These are phyloP conservation scores for Fusarium nanum DNA, from an alignment of 2,329 filamentous ascomycete species.

Conservation along the genomic window DNA sequence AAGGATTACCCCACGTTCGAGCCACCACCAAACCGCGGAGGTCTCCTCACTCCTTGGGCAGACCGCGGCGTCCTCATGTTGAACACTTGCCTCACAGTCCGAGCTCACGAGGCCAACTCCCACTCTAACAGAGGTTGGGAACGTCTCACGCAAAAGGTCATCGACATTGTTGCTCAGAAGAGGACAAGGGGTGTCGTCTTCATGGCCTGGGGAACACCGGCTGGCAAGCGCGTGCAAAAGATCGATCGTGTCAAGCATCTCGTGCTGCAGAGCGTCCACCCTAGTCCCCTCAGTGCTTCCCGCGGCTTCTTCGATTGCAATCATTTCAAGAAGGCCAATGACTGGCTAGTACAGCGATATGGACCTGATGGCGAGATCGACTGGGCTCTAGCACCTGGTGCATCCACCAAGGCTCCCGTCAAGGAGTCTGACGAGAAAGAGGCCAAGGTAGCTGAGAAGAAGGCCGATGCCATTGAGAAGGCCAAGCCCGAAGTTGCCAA, in stretches of 20 bases:
- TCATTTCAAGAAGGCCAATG: conserved; percentile 85
- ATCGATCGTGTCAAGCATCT: conserved; percentile 80
- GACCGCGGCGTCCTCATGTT: conserved; percentile 91
- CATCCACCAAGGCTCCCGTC: conserved; percentile 49
- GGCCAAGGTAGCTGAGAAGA: conserved; percentile 37
- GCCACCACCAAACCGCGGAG: conserved; percentile 79
- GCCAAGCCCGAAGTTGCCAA: conserved; percentile 30
- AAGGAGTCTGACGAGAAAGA: conserved; percentile 40
- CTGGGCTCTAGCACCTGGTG: conserved; percentile 72
- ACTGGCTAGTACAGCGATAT: conserved; percentile 84
- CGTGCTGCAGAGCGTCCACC: conserved; percentile 88
- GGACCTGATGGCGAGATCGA: conserved; percentile 85
- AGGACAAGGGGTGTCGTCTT: conserved; percentile 89
- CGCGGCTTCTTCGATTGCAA: conserved; percentile 86
- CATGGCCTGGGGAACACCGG: conserved; percentile 90
- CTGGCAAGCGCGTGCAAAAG: conserved; percentile 80
- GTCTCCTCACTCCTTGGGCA: conserved; percentile 92
- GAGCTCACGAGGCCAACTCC: conserved; percentile 86
- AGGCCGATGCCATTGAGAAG: conserved; percentile 46
- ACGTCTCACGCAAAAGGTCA: conserved; percentile 88
- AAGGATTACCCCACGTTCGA: conserved; percentile 88
- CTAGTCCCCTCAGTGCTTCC: conserved; percentile 88
- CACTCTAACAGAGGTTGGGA: conserved; percentile 94
- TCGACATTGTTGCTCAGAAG: conserved; percentile 84
- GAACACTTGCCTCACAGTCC: conserved; percentile 95